Percentiles rank a stretch among this genome's conserved stretches.
Conservation (phyloP, 208 protist species). For the Leishmania martiniquensis region DNA sequence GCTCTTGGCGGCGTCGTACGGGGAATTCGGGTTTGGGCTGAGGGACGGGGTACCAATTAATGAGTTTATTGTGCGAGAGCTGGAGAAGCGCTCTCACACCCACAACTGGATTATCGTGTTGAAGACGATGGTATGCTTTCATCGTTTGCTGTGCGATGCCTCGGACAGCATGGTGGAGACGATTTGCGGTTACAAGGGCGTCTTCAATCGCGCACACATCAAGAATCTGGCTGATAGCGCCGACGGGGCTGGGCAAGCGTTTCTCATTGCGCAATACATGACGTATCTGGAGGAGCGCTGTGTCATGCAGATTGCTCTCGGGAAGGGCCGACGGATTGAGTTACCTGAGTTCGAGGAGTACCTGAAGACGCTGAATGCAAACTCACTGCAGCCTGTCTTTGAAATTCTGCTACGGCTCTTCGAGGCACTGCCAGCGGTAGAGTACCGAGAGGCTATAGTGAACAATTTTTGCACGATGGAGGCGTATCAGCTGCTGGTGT, state of each 20-base stretch:
- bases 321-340: conserved; percentile 46
- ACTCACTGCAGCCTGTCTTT: conserved; percentile 41
- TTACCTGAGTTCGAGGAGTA: conserved; percentile 55
- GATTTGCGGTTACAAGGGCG: conserved; percentile 46
- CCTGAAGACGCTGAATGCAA: conserved; percentile 46
- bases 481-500: conserved; percentile 62
- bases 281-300: conserved; percentile 59
- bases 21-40: conserved; percentile 31
- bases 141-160: conserved; percentile 69
- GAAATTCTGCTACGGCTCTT: conserved; percentile 44
- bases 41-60: conserved; percentile 38
- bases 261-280: conserved; percentile 76
- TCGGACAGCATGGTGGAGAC: conserved; percentile 58
- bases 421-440: conserved; percentile 34
- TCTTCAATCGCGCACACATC: conserved; percentile 55
- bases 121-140: conserved; percentile 79
- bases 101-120: conserved; percentile 89
- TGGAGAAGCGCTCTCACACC: conserved; percentile 77
- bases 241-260: conserved; percentile 46
- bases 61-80: conserved; percentile 73
- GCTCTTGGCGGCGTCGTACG: conserved; percentile 71
- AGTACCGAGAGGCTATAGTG: conserved; percentile 61
- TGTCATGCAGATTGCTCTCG: conserved; percentile 39
- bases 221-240: conserved; percentile 61
- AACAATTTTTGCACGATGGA: conserved; percentile 83